These are phyloP conservation scores for Avena insularis DNA, from an alignment of 176 grass and related monocot species.

Conservation along the genomic window DNA sequence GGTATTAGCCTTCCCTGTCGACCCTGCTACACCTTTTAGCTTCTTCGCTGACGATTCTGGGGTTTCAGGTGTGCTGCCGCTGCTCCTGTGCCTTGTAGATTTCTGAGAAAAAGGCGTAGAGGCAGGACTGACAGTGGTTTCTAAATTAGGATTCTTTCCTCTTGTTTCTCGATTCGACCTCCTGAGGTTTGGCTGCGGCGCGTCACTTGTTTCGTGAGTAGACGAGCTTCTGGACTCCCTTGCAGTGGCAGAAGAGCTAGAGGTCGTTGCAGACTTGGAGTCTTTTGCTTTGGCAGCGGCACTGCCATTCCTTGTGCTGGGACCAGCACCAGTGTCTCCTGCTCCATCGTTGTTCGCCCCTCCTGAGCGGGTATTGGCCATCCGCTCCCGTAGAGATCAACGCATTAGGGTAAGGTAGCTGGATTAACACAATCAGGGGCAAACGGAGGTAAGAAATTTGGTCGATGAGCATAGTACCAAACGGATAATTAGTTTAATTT, in stretches of 20 bases:
- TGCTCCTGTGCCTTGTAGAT: slow-evolving; percentile 30
- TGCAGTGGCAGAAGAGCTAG: slow-evolving; percentile 26
- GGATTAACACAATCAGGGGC: slow-evolving; percentile 16
- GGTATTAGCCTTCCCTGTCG: neutral
- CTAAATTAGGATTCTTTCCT: slow-evolving; percentile 35
- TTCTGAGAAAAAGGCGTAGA: slow-evolving; percentile 19
- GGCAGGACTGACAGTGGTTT: neutral
- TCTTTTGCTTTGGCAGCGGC: neutral
- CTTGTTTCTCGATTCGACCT: slow-evolving; percentile 67
- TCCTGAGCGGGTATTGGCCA: slow-evolving; percentile 71
- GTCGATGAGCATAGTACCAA: neutral
- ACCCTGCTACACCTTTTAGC: slow-evolving; percentile 24
- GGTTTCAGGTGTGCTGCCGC: slow-evolving; percentile 2
- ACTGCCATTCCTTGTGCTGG: slow-evolving; percentile 7
- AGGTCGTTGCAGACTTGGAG: slow-evolving; percentile 1
- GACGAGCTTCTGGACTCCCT: slow-evolving; percentile 43
- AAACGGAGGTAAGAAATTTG: neutral
- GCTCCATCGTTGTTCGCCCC: slow-evolving; percentile 33
- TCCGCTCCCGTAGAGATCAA: slow-evolving; percentile 25
- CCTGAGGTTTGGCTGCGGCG: slow-evolving; percentile 54
- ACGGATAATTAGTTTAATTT: slow-evolving; percentile 4
- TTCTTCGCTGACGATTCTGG: slow-evolving; percentile 31
- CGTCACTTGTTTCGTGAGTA: neutral
- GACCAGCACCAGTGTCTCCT: neutral
- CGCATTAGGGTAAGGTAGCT: neutral